Base-by-base conservation (phyloP, 75 land plant species). In the Pinus albicaulis region DNA sequence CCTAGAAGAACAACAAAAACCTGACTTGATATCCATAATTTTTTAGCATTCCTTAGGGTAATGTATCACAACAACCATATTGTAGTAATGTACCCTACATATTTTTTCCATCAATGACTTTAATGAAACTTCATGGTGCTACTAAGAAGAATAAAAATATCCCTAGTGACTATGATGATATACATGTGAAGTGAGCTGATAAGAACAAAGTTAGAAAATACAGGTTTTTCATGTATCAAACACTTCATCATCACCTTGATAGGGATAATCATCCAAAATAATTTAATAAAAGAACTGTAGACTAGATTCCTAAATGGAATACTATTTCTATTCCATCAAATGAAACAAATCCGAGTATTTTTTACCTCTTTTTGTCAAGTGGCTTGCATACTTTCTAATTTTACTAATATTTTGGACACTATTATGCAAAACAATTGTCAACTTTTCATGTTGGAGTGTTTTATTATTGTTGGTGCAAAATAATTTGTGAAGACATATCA, bases 101-200 rank as follows among this genome's bases (percentile, higher is more conserved):
- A n/a, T n/a, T n/a, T n/a, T n/a, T n/a, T n/a, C n/a, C n/a, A n/a
- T n/a, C n/a, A n/a, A n/a, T n/a, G n/a, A n/a, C n/a, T n/a, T n/a
- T n/a, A n/a, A n/a, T n/a, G n/a, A n/a, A n/a, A n/a, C n/a, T n/a
- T n/a, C n/a, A n/a, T n/a, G n/a, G n/a, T n/a, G n/a, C n/a, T n/a
- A n/a, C n/a, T n/a, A n/a, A n/a, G 22, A 85, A 95, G 95, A 88
- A 93, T 25, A 89, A 80, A 68, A 70, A 59, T 19, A 73, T 79
- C 14, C 87, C 93, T 72, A 87, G 86, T 64, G 94, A 91, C 75
- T 95, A 95, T 86, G 96, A 95, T 91, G 94, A 91, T 53, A 86
- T 95, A 7, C 98, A 95, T 85, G 98, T 95, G 63, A 87, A 96
- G 36, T 79, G 98, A 82, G 98, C 94, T 13, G 98, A 95, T 78